Base-by-base conservation (phyloP, 768 basidiomycete species). In the Suillus hirtellus region DNA sequence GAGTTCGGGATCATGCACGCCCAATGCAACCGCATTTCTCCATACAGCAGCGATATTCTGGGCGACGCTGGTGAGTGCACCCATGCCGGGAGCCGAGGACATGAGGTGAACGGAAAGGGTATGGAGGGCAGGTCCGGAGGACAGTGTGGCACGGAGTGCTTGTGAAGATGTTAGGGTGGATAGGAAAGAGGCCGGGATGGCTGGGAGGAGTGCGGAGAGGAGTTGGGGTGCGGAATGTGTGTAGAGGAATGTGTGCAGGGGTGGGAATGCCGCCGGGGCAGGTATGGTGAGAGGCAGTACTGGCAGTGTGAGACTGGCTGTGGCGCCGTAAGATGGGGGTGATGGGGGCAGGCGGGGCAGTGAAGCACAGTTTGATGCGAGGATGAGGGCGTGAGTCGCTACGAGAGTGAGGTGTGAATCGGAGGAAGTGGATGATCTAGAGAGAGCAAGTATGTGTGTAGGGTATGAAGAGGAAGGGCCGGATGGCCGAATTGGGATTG, bases 11-110 rank as follows among this genome's bases (percentile, higher is more conserved):
- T 92, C 88, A 59, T 81, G 83, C 2, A 92, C 73, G 3, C 90
- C 90, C n/a, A 93, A 79, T 24, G 84, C 83, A 64, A 85, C 86
- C 3, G 82, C 83, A 70, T 93, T 92, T 63, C 83, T 80, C 89
- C 90, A 93, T 38, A 92, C 72, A 8, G 87, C 90, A 62, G 87
- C 82, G 43, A 91, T 81, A 42, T 71, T 75, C 59, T 78, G 73
- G 6, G 82, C 76, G 60, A 83, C 79, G 44, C 78, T 75, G 53
- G 88, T 73, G 9, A 92, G 78, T 15, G 79, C 81, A 35, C 77
- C 78, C 43, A 75, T 72, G 61, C 43, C 80, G 1, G 79, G 76
- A 9, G 84, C 79, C 31, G 82, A 80, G 10, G 79, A 74, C 68
- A 79, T 79, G 37, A 88, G 80, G 70, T 84, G 83, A 7, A 77